Evolutionary conservation across 75 land plant species (phyloP).

Genomic region (Pinus tabuliformis): DNA sequence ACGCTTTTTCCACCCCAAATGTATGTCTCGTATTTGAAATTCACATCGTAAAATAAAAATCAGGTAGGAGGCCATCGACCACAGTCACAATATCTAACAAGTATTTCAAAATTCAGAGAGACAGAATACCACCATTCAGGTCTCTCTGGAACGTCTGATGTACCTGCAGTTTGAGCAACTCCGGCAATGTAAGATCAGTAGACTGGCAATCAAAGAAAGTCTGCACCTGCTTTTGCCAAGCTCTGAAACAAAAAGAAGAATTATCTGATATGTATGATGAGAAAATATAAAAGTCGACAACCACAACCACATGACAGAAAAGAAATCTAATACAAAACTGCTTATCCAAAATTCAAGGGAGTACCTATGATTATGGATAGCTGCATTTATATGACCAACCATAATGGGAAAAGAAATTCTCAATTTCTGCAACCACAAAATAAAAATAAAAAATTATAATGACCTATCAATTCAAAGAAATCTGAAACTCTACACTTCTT

Average conservation of each 20-base stretch:
- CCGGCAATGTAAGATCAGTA: slow-evolving; percentile 2
- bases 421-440: slow-evolving; percentile 3
- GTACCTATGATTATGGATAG: background rate
- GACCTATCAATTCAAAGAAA: too few relatives aligned
- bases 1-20: too few relatives aligned
- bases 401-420: slow-evolving; percentile 6
- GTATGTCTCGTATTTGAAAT: too few relatives aligned
- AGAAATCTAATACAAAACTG: background rate
- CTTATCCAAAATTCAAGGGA: background rate
- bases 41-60: too few relatives aligned
- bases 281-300: background rate
- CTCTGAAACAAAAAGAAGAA: background rate
- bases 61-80: too few relatives aligned
- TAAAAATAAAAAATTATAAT: too few relatives aligned
- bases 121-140: too few relatives aligned
- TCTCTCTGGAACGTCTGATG: too few relatives aligned
- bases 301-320: too few relatives aligned
- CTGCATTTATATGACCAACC: background rate
- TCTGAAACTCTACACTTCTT: too few relatives aligned
- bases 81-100: too few relatives aligned
- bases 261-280: background rate
- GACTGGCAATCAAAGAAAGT: background rate
- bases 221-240: slow-evolving; percentile 6
- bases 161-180: slow-evolving; percentile 6
- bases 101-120: too few relatives aligned